These are phyloP conservation scores for Sordariomycetes sp. DNA, from an alignment of 2,329 filamentous ascomycete genomes.

Conservation along the genomic window DNA sequence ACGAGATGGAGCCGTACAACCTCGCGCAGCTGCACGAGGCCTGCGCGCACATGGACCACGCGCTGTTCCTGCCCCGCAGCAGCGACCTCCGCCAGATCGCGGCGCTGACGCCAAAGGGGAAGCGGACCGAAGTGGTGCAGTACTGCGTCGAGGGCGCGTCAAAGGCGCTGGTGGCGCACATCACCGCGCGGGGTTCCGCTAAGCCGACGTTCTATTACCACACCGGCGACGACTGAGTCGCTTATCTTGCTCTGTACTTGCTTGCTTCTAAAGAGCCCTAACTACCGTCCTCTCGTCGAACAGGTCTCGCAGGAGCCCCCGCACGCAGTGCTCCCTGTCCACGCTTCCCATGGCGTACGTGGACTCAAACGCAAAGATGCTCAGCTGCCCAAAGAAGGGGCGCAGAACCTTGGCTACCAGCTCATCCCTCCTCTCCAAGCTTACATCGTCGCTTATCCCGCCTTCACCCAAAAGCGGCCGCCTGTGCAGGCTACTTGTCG, in stretches of 20 bases:
- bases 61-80: conserved; percentile 75
- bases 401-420: conserved; percentile 66
- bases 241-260: neutral
- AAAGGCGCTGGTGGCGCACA: conserved; percentile 61
- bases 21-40: conserved; percentile 47
- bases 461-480: conserved; percentile 36
- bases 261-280: conserved; percentile 32
- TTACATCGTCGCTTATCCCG: conserved; percentile 40
- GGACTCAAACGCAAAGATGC: conserved; percentile 86
- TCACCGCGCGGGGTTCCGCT: conserved; percentile 21
- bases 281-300: conserved; percentile 67
- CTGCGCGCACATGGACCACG: conserved; percentile 47
- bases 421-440: conserved; percentile 48
- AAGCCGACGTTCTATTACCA: conserved; percentile 2
- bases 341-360: conserved; percentile 71
- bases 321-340: conserved; percentile 51
- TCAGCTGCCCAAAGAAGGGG: conserved; percentile 84
- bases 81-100: conserved; percentile 74
- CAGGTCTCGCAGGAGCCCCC: conserved; percentile 56
- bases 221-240: neutral
- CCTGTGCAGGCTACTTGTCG: conserved; percentile 20
- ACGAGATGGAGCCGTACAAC: conserved; percentile 79
- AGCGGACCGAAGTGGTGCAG: conserved; percentile 64
- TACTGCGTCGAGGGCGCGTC: conserved; percentile 87
- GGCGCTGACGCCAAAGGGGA: conserved; percentile 29